phyloP scores from a whole-genome alignment of 108 stramenopile genomes.

The Seminavis robusta region DNA sequence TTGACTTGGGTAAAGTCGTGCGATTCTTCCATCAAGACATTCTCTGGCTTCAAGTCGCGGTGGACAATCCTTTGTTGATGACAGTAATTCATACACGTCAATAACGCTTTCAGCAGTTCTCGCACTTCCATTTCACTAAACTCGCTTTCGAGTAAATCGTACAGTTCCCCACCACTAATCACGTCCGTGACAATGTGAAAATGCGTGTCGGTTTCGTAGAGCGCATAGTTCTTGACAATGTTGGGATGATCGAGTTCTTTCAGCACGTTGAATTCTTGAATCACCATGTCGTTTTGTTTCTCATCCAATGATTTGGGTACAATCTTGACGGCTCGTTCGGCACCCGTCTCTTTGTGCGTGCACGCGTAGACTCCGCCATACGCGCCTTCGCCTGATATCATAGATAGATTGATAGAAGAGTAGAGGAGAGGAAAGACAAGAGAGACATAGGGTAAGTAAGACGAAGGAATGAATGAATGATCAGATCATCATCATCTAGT shows the following conservation, averaged over 20 bases:
- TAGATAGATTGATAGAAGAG: too few relatives aligned
- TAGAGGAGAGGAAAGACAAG: too few relatives aligned
- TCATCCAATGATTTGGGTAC: too few relatives aligned
- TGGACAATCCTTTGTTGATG: constrained; percentile 94
- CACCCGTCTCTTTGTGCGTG: too few relatives aligned
- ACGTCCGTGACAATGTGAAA: constrained; percentile 25
- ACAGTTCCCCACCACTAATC: constrained; percentile 7
- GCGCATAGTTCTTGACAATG: constrained; percentile 19
- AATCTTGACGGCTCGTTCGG: too few relatives aligned
- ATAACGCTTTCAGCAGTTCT: constrained; percentile 34
- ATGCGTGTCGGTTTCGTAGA: constrained; percentile 17
- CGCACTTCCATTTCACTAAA: not conserved
- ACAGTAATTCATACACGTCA: constrained; percentile 94
- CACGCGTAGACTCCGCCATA: too few relatives aligned
- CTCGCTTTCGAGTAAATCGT: not conserved
- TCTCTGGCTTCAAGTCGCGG: constrained; percentile 98
- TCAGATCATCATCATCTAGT: too few relatives aligned
- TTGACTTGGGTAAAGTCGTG: constrained; percentile 85
- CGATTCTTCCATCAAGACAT: constrained; percentile 82
- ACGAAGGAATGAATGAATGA: too few relatives aligned
- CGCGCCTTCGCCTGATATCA: too few relatives aligned
- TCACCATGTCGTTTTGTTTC: too few relatives aligned
- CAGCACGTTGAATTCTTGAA: too few relatives aligned
- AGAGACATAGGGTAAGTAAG: too few relatives aligned
- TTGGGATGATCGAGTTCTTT: constrained; percentile 32